Base-by-base conservation (phyloP, 371 early-diverging fungal genomes). In the Mycotypha africana region DNA sequence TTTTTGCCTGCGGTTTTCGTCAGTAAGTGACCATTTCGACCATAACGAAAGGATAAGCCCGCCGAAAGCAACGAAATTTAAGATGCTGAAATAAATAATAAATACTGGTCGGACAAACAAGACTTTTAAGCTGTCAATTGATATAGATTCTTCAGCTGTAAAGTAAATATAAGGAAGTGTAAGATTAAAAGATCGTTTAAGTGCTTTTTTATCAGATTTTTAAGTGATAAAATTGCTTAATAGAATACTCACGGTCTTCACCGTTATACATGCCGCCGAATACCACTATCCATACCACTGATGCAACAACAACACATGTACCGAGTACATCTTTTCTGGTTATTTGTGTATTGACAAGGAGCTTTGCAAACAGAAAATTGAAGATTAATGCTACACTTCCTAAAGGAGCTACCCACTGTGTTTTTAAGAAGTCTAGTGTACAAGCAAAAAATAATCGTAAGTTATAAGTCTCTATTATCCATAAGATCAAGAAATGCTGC, bases 341-440 rank as follows among this genome's bases (percentile, higher is more conserved):
- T 35, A 85, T 85, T 24, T 69, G 71, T 6, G 82, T 82, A 33
- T 79, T 79, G 11, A 85, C 86, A 24, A 85, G 62, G 40, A 81
- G 65, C 62, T 79, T 77, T 26, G 86, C 86, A 61, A 85, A 81
- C 14, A 85, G 47, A 56, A 82, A 83, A 56, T 85, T 85, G 57
- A 81, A 83, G 45, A 85, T 81, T 22, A 85, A 62, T 8, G 86
- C 80, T 17, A 79, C 74, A 35, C 82, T 77, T n/a, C 82, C 82
- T 31, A 85, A 56, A 22, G 86, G 82, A 33, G 86, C 86, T 22
- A 83, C 84, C 84, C 83, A 82, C 65, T 71, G 82, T n/a, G 84
- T 79, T 53, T 82, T 82, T 30, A 85, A 66, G 53, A 76, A 82
- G 54, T 85, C 84, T 81, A 67, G 16, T 15, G 51, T 31, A 41